Base-by-base conservation (phyloP, 306 rosid species). In the Glycine tomentella region DNA sequence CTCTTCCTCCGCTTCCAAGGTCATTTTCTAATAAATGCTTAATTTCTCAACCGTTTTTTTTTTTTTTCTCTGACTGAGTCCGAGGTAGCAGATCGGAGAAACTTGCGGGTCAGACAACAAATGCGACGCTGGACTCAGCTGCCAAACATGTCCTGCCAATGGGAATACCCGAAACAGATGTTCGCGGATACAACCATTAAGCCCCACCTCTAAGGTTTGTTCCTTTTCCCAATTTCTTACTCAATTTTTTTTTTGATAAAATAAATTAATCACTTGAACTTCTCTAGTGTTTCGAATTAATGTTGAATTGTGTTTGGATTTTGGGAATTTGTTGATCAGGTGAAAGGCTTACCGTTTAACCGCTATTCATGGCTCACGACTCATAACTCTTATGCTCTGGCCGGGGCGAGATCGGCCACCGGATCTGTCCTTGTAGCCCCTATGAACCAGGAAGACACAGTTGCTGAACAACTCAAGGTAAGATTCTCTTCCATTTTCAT, bases 131-230 rank as follows among this genome's bases (percentile, higher is more conserved):
- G 97, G 97, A 44, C 84, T 93, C 33, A 83, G 66, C 58, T 96
- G 99, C 82, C 87, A 85, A 6, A 87, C 90, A 9, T 96, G 99
- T 83, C 80, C 87, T 9, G 93, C 90, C 0, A 96, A 92, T 81
- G 99, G 97, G 44, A 96, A 96, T 74, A 96, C 98, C 82, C 85
- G 99, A 62, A 84, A 90, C 75, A 89, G 99, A 90, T 96, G 99
- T 59, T 70, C 88, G 40, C 96, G 97, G 80, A 82, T 86, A 42
- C 93, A 89, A 45, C 94, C 94, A 8, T 7, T 77, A 42, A 81
- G 9, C 72, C 97, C 99, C 50, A 83, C 85, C 40, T 83, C 94
- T 8, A 93, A 88, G 86, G 99, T 88, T 36, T 1, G 55, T n/a
- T 11, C 9, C 15, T 69, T 83, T 62, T 52, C 48, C 77, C 33